Evolutionary conservation across 768 basidiomycete species (phyloP).

Genomic region (Pholiota conissans): DNA sequence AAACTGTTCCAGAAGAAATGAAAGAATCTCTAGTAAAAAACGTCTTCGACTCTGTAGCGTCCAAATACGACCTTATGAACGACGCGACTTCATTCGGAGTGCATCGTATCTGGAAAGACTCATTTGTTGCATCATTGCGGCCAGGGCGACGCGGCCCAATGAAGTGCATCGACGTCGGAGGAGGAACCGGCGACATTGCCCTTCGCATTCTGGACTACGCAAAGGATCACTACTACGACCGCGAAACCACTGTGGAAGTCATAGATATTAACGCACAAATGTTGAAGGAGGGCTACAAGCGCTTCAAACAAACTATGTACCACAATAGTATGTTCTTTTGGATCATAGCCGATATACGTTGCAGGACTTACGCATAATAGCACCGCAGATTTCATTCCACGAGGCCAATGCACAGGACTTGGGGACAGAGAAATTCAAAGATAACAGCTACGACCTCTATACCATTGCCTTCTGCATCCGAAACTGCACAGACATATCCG

Average conservation of each 20-base stretch:
- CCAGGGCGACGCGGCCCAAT: slow-evolving; percentile 75
- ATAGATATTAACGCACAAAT: slow-evolving; percentile 96
- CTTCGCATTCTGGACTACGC: slow-evolving; percentile 90
- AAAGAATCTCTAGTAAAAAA: slow-evolving; percentile 91
- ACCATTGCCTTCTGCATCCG: slow-evolving; percentile 99
- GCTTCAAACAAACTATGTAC: slow-evolving; percentile 98
- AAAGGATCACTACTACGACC: slow-evolving; percentile 83
- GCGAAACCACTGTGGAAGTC: slow-evolving; percentile 86
- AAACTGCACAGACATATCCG: slow-evolving; percentile 92
- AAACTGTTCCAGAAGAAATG: slow-evolving; percentile 77
- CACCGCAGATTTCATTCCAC: slow-evolving; percentile 89
- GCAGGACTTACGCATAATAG: slow-evolving; percentile 37
- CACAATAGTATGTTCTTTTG: slow-evolving; percentile 73
- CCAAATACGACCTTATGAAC: slow-evolving; percentile 97
- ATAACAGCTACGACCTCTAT: slow-evolving; percentile 91
- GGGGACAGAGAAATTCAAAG: slow-evolving; percentile 61
- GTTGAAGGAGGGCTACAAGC: slow-evolving; percentile 86
- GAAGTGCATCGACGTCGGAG: slow-evolving; percentile 93
- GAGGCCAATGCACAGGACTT: slow-evolving; percentile 92
- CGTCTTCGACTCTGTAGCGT: slow-evolving; percentile 95
- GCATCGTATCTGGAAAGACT: slow-evolving; percentile 96
- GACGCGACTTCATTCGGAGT: slow-evolving; percentile 97
- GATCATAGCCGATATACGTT: neutral
- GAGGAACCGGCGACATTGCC: slow-evolving; percentile 97
- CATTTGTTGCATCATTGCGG: slow-evolving; percentile 71